Conservation (phyloP, 2,329 filamentous ascomycete species). For the Teratosphaeria destructans region DNA sequence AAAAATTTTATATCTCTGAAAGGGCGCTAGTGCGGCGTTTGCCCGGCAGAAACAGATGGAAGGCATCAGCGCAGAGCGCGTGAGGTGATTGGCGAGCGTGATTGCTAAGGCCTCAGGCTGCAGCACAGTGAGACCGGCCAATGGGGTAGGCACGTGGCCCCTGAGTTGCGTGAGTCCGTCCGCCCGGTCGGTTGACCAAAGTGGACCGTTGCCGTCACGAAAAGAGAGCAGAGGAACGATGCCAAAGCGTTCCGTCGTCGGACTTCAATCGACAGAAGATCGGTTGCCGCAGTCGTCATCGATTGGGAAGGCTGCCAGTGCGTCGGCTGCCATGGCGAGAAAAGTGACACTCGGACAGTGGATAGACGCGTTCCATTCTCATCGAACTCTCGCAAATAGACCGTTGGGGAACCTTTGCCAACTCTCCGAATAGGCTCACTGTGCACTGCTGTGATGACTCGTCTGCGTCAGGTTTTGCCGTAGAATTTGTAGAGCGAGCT, state of each 20-base stretch:
- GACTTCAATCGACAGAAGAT: not conserved
- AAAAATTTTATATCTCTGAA: not conserved
- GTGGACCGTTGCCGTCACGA: not conserved
- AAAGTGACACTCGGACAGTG: too few species aligned
- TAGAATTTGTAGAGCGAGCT: too few species aligned
- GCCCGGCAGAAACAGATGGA: not conserved
- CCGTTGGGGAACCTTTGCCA: too few species aligned
- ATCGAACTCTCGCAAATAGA: too few species aligned
- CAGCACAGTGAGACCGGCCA: too few species aligned
- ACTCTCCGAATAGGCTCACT: too few species aligned
- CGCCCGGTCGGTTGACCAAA: not conserved
- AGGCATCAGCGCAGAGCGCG: not conserved
- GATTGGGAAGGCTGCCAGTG: not conserved
- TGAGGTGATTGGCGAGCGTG: not conserved
- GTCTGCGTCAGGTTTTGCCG: too few species aligned
- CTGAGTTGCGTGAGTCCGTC: not conserved
- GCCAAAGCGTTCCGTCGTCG: not conserved
- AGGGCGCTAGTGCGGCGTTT: not conserved
- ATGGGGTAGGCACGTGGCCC: not conserved
- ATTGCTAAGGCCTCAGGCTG: not conserved
- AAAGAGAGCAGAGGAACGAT: not conserved
- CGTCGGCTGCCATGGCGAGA: too few species aligned
- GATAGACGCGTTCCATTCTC: too few species aligned
- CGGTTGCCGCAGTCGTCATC: not conserved
- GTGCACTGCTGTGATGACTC: too few species aligned